Evolutionary conservation across 139 green algal species (phyloP).

Genomic region (Chlamydomonas eustigma): DNA sequence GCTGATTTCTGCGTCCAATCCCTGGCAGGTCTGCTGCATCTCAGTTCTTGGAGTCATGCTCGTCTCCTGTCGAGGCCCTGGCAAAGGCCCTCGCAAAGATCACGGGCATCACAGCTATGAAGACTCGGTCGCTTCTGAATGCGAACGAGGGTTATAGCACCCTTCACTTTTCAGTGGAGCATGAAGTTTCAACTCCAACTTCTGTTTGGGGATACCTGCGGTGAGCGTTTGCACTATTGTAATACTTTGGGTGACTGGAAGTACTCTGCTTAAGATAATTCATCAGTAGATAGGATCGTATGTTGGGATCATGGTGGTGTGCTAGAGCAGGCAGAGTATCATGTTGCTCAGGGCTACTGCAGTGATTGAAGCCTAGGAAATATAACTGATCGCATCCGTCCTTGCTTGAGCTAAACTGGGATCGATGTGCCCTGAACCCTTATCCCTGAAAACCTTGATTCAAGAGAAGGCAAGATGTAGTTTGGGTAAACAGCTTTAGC

Average conservation of each 20-base stretch:
- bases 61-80: constrained; percentile 59
- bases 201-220: constrained; percentile 8
- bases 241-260: neutral
- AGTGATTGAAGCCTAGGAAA: too few relatives aligned
- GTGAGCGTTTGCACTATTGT: neutral
- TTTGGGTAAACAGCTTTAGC: too few relatives aligned
- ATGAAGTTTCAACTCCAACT: neutral
- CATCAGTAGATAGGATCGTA: neutral
- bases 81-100: constrained; percentile 87
- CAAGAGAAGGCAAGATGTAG: too few relatives aligned
- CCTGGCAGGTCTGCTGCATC: constrained; percentile 47
- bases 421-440: too few relatives aligned
- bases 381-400: too few relatives aligned
- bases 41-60: constrained; percentile 46
- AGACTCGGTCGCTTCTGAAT: neutral
- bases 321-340: neutral
- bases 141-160: constrained; percentile 7
- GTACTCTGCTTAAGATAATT: neutral
- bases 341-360: too few relatives aligned
- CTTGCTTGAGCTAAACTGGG: too few relatives aligned
- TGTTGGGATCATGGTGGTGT: neutral
- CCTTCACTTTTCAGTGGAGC: neutral
- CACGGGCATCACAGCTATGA: constrained; percentile 44
- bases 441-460: too few relatives aligned
- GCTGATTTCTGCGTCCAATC: too few relatives aligned